Evolutionary conservation across 106 monocot genomes (phyloP).

Genomic region (Allium cepa): DNA sequence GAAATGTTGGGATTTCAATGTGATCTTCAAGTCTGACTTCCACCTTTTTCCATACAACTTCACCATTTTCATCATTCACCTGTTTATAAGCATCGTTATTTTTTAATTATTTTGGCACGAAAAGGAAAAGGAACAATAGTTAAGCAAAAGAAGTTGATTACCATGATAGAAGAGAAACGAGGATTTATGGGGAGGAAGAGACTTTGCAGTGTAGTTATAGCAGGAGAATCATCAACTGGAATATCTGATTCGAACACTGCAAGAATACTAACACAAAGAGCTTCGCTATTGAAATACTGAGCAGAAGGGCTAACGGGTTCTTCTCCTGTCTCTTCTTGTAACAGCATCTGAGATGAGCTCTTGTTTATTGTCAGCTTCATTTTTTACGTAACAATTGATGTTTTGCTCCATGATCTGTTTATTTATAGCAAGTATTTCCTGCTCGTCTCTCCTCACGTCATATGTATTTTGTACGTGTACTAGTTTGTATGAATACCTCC

Average conservation of each 20-base stretch:
- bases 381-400: neutral
- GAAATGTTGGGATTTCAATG: slow-evolving; percentile 39
- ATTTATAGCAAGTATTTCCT: too few relatives aligned
- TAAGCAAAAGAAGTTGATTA: neutral
- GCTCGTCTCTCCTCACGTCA: too few relatives aligned
- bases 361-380: slow-evolving; percentile 1
- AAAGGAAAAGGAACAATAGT: neutral
- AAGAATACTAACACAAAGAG: slow-evolving; percentile 36
- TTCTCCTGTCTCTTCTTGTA: neutral
- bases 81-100: slow-evolving; percentile 5
- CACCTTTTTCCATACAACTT: slow-evolving; percentile 40
- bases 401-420: too few relatives aligned
- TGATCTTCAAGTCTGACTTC: slow-evolving; percentile 49
- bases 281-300: slow-evolving; percentile 64
- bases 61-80: slow-evolving; percentile 33
- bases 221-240: slow-evolving; percentile 44
- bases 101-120: neutral
- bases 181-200: slow-evolving; percentile 46
- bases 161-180: slow-evolving; percentile 74
- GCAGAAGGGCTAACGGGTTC: slow-evolving; percentile 66
- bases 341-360: neutral
- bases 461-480: too few relatives aligned
- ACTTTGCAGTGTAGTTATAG: slow-evolving; percentile 26
- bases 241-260: slow-evolving; percentile 40
- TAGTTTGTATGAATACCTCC: too few relatives aligned